Evolutionary conservation across 2,329 filamentous ascomycete genomes (phyloP), one percentile per base, ranked within the genome.

Genomic region (Nemania bipapillata): DNA sequence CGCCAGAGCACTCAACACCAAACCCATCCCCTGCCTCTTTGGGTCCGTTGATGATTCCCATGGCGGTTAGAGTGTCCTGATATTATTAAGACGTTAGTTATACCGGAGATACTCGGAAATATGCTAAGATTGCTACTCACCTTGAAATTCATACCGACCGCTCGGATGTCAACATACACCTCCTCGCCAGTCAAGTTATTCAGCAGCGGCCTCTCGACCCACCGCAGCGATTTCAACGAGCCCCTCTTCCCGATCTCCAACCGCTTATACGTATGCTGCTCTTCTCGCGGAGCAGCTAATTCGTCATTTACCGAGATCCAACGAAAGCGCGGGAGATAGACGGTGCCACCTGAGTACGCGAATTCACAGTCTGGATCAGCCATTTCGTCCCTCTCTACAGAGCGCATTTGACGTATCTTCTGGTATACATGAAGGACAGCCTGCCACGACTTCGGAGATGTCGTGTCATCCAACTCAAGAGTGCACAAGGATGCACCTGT

Each of bases 71-170:
- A 4, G 35, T 65, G 52, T 59, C 52, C 63, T 65, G n/a, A 12
- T 59, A 11, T 22, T 12, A 15, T 58, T 7, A 50, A 45, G n/a
- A 59, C 17, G n/a, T 66, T 55, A 59, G 57, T 54, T 12, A 28
- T 30, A 22, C 59, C n/a, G n/a, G n/a, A n/a, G n/a, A n/a, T n/a
- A n/a, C n/a, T n/a, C n/a, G n/a, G n/a, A n/a, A n/a, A n/a, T n/a
- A n/a, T n/a, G n/a, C 30, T 32, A 4, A 32, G 30, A 32, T 32
- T 32, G 30, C 9, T 9, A 60, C 66, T 22, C 50, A 66, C 68
- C 49, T 64, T 69, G 66, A 71, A 72, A 50, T 72, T 73, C 54
- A 73, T 63, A 7, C 71, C 68, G 3, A 70, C 68, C 0, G 68
- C 60, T 22, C 47, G 24, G 8, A 65, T 47, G 4, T 69, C 49